Base-by-base conservation (phyloP, 306 rosid genomes). In the Macrotyloma uniflorum region DNA sequence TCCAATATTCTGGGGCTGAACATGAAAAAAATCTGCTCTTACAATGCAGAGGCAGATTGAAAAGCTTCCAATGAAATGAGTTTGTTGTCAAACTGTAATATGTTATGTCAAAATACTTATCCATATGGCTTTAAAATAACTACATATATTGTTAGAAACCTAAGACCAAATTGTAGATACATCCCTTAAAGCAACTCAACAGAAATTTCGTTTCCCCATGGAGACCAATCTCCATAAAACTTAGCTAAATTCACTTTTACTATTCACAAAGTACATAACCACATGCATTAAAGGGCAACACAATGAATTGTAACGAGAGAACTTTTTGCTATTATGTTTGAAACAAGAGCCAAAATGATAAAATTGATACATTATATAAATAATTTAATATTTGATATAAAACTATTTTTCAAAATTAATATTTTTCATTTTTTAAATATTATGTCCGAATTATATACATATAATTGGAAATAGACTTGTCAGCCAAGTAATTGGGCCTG, bases 231-330 rank as follows among this genome's bases (percentile, higher is more conserved):
- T 70, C 49, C 64, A 19, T 51, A 32, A 70, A 12, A 20, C 1
- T 10, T 28, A 5, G 43, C 61, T 26, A 69, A 47, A n/a, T 28
- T 47, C 43, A 69, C 74, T 69, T 47, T 47, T 19, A 47, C 59
- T 47, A n/a, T 46, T 69, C 43, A 28, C 26, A 69, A 47, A 47
- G 59, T 47, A 10, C 59, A 28, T 47, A 69, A 47, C 15, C 42
- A 46, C 71, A 38, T 45, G 74, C 59, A 46, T 69, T 15, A 69
- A 69, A 46, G 26, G 6, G 59, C 4, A 45, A 69, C 46, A 68
- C 4, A 24, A 69, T 68, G 38, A 45, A 68, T 43, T 46, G 26
- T 50, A 70, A 70, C 4, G 19, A 70, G n/a, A 46, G 47, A 49
- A 70, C 54, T 24, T 46, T 15, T 46, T 4, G 74, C 59, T 46